Percentiles rank a stretch among this genome's conserved stretches.
Conservation (phyloP, 176 grass and related monocot genomes). For the Bothriochloa decipiens region DNA sequence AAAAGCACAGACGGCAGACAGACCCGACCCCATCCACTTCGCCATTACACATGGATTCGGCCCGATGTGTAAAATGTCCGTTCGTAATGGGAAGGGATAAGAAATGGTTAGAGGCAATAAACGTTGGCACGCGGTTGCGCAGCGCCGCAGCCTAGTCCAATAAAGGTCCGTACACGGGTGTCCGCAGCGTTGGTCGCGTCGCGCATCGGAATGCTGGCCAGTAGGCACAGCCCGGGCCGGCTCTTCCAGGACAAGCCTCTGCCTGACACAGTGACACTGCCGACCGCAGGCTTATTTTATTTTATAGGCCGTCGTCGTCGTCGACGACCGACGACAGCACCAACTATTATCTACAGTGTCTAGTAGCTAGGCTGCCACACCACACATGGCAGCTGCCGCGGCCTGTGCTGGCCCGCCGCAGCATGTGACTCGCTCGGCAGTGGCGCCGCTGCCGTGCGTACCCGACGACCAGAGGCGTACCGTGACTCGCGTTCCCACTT, state of each 20-base stretch:
- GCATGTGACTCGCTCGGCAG: neutral
- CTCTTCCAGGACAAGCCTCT: neutral
- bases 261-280: neutral
- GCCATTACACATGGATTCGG: too few relatives aligned
- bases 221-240: neutral
- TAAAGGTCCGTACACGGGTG: neutral
- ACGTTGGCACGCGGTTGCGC: neutral
- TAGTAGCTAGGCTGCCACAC: too few relatives aligned
- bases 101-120: neutral
- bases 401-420: too few relatives aligned
- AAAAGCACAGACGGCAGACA: too few relatives aligned
- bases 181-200: neutral
- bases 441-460: neutral
- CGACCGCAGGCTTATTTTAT: neutral
- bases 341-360: neutral
- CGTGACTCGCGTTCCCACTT: too few relatives aligned
- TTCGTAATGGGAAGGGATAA: neutral
- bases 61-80: too few relatives aligned
- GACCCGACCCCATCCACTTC: too few relatives aligned
- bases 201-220: neutral
- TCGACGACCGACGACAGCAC: neutral
- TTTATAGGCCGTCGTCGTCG: too few relatives aligned
- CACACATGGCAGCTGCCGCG: too few relatives aligned
- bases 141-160: neutral
- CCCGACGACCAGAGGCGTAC: too few relatives aligned